A percentile compares a stretch with the other conserved stretches of the same genome.
Evolutionary conservation across 805 yeast species (phyloP).

Genomic region (Lachancea mirantina): DNA sequence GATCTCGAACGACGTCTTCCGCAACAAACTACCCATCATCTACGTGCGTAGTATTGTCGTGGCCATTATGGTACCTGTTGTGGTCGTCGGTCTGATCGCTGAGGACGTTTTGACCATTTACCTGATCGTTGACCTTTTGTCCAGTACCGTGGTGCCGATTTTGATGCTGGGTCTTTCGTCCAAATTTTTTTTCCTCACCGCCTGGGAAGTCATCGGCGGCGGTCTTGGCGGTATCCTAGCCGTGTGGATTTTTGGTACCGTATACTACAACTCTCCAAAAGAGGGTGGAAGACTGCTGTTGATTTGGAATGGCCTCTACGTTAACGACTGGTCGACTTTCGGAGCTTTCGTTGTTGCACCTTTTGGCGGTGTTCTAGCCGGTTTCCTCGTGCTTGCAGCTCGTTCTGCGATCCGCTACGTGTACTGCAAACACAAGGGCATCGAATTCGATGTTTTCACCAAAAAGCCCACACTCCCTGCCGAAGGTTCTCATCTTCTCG

Average conservation of each 20-base stretch:
- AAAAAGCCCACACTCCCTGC: neutral
- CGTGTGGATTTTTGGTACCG: conserved; percentile 76
- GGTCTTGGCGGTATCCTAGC: conserved; percentile 76
- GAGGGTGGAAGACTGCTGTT: conserved; percentile 74
- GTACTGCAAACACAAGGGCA: conserved; percentile 3
- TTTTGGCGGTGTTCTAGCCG: conserved; percentile 61
- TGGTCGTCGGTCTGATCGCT: conserved; percentile 80
- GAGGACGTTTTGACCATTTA: conserved; percentile 79
- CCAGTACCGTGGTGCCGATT: conserved; percentile 81
- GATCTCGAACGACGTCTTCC: conserved; percentile 80
- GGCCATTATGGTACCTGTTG: conserved; percentile 74
- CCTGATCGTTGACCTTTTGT: conserved; percentile 82
- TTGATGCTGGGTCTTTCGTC: conserved; percentile 71
- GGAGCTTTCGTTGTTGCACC: conserved; percentile 94
- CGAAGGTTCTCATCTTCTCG: neutral
- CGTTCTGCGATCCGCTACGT: conserved; percentile 29
- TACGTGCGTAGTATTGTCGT: conserved; percentile 68
- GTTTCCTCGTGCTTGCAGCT: conserved; percentile 42
- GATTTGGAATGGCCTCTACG: conserved; percentile 73
- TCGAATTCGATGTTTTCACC: conserved; percentile 5
- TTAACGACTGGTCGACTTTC: conserved; percentile 86
- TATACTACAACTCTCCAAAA: conserved; percentile 63
- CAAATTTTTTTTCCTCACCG: conserved; percentile 60
- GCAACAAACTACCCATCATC: conserved; percentile 63
- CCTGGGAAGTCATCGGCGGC: conserved; percentile 75